These are phyloP conservation scores for Cladobotryum protrusum DNA, from an alignment of 2,329 filamentous ascomycete species.

Conservation along the genomic window DNA sequence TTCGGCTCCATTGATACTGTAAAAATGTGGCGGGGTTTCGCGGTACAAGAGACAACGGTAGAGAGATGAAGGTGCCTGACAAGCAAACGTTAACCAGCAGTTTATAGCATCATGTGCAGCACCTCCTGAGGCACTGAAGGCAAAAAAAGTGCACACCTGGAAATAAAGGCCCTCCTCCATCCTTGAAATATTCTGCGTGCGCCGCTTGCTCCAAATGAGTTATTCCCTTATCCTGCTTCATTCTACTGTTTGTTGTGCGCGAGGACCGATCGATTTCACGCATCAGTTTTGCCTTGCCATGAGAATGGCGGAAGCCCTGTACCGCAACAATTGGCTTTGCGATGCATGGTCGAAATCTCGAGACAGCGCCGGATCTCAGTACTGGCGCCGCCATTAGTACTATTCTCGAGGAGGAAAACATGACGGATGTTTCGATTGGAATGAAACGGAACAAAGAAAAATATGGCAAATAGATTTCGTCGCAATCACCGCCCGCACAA, in stretches of 20 bases:
- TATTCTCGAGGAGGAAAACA: slow-evolving; percentile 11
- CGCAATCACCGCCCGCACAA: neutral
- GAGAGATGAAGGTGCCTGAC: slow-evolving; percentile 43
- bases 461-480: neutral
- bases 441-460: neutral
- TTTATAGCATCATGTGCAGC: too few relatives aligned
- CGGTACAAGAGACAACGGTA: slow-evolving; percentile 33
- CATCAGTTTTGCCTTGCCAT: slow-evolving; percentile 19
- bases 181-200: slow-evolving; percentile 28
- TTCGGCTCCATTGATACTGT: slow-evolving; percentile 32
- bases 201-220: slow-evolving; percentile 25
- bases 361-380: slow-evolving; percentile 16
- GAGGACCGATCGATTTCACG: slow-evolving; percentile 24
- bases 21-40: slow-evolving; percentile 22
- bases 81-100: neutral
- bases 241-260: slow-evolving; percentile 18
- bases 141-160: slow-evolving; percentile 20
- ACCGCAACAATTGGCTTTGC: slow-evolving; percentile 15
- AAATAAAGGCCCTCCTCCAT: slow-evolving; percentile 28
- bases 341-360: slow-evolving; percentile 15
- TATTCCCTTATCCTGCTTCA: slow-evolving; percentile 25
- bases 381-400: slow-evolving; percentile 11
- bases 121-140: too few relatives aligned
- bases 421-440: neutral
- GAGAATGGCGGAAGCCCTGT: slow-evolving; percentile 21